Conservation (phyloP, 345 rosid species). For the Gossypium arboreum region DNA sequence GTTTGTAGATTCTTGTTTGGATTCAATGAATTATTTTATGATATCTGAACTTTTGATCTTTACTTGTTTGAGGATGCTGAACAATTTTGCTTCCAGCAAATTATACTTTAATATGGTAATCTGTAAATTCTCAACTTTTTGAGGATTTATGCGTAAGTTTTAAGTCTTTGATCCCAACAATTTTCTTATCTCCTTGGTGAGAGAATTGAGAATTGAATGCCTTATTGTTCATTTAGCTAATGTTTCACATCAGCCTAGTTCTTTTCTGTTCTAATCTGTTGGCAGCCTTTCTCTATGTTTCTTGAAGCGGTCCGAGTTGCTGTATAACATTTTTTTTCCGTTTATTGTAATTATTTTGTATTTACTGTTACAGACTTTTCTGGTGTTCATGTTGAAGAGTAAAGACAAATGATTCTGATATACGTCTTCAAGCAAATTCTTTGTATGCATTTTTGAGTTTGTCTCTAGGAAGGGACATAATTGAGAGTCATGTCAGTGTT, state of each 20-base stretch:
- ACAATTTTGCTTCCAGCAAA: no score
- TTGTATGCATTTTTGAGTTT: not conserved
- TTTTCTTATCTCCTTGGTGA: not conserved
- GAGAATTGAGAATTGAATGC: not conserved
- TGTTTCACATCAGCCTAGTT: not conserved
- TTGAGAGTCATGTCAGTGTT: not conserved
- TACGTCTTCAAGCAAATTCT: not conserved
- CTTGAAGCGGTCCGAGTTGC: not conserved
- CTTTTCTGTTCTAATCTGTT: not conserved
- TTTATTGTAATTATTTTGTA: not conserved
- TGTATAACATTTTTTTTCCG: not conserved
- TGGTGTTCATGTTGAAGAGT: not conserved
- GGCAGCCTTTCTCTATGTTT: not conserved
- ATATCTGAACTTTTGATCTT: not conserved
- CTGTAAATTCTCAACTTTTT: not conserved
- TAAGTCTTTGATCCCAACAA: no score
- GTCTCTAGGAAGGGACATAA: not conserved
- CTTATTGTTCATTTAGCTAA: not conserved
- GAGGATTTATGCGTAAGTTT: not conserved
- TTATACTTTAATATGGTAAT: not conserved
- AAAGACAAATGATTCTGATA: not conserved
- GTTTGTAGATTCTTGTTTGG: not conserved
- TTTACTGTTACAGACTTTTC: not conserved
- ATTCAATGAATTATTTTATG: not conserved
- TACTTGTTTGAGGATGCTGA: not conserved